These are phyloP conservation scores for Vaccinium corymbosum DNA, from an alignment of 148 eudicot species.

Conservation along the genomic window DNA sequence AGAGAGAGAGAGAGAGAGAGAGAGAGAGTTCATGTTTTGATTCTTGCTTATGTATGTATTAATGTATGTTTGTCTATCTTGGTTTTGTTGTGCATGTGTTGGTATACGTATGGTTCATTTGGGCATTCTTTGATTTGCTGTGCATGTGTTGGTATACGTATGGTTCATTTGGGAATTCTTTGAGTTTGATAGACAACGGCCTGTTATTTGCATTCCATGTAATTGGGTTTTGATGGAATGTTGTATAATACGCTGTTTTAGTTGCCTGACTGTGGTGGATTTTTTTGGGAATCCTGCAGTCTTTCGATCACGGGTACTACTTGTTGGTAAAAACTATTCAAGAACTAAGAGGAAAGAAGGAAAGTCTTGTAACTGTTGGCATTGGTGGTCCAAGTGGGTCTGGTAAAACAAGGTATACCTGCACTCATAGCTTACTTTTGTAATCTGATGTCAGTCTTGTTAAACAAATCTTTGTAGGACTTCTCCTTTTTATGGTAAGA, in stretches of 20 bases:
- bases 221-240: background rate
- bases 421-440: background rate
- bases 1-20: background rate
- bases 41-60: background rate
- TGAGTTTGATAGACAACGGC: background rate
- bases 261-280: conserved; percentile 10
- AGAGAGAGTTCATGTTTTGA: too few relatives aligned
- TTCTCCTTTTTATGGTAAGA: background rate
- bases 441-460: background rate
- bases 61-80: too few relatives aligned
- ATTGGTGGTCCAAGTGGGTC: conserved; percentile 99
- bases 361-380: conserved; percentile 85
- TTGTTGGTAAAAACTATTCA: conserved; percentile 91
- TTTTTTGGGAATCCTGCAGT: conserved; percentile 41
- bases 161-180: background rate
- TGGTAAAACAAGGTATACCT: conserved; percentile 83
- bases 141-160: background rate
- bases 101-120: background rate
- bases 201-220: background rate
- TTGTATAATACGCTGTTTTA: background rate
- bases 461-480: background rate
- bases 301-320: conserved; percentile 91
- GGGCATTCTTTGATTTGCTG: background rate
- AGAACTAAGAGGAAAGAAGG: conserved; percentile 86
- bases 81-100: background rate